Percentiles rank a stretch among this genome's conserved stretches.
Evolutionary conservation across 108 stramenopile species (phyloP).

Genomic region (Conticribra weissflogii): DNA sequence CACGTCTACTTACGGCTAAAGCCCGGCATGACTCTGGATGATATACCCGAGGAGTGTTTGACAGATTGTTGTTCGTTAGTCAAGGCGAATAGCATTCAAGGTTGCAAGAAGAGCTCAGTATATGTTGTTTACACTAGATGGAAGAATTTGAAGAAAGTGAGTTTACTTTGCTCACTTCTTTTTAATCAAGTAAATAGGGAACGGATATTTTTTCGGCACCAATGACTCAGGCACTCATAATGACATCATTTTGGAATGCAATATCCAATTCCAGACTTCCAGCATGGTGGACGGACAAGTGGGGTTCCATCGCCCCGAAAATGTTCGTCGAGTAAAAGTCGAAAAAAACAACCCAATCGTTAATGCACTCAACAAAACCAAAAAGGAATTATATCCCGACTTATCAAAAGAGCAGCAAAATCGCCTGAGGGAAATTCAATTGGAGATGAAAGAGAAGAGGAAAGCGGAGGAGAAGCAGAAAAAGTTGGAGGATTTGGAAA

Average conservation of each 20-base stretch:
- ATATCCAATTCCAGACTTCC: constrained; percentile 39
- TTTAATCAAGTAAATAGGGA: no score
- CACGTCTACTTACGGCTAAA: constrained; percentile 98
- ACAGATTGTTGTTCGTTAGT: constrained; percentile 74
- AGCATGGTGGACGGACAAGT: constrained; percentile 84
- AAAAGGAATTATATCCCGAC: constrained; percentile 65
- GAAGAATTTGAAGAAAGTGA: constrained; percentile 78
- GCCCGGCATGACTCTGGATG: constrained; percentile 85
- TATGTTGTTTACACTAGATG: constrained; percentile 87
- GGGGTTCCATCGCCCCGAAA: constrained; percentile 80
- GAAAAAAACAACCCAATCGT: constrained; percentile 83
- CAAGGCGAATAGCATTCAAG: constrained; percentile 84
- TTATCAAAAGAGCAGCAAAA: constrained; percentile 66
- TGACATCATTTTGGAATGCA: not conserved
- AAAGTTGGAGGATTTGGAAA: constrained; percentile 52
- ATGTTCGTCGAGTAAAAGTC: constrained; percentile 69
- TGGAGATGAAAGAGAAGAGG: constrained; percentile 68
- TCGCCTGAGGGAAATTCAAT: constrained; percentile 64
- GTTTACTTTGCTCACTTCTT: not conserved
- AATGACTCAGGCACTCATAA: not conserved
- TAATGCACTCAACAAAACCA: constrained; percentile 75
- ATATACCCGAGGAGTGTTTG: constrained; percentile 74
- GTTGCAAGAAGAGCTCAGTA: constrained; percentile 78
- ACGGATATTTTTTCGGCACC: not conserved
- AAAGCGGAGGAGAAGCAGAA: constrained; percentile 60